Percentiles rank a stretch among this genome's conserved stretches.
Conservation (phyloP, 1,284 basidiomycete species). For the Bondarzewia mesenterica region DNA sequence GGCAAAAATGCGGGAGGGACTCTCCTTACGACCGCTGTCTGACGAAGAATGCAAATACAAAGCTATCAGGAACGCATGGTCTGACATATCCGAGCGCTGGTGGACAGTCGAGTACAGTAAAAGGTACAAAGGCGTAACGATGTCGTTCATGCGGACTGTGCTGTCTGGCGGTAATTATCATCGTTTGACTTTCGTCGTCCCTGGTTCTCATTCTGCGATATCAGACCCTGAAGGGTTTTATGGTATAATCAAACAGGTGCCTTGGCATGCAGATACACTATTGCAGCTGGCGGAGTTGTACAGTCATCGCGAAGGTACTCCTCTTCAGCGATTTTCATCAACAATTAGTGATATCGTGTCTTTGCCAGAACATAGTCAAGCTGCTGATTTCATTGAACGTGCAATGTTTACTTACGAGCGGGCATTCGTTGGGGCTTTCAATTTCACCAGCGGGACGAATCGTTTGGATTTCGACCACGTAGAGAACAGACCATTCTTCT, state of each 20-base stretch:
- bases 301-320: slow-evolving; percentile 73
- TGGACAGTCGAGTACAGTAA: slow-evolving; percentile 84
- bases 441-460: slow-evolving; percentile 69
- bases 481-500: slow-evolving; percentile 81
- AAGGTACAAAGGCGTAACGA: slow-evolving; percentile 73
- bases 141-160: slow-evolving; percentile 74
- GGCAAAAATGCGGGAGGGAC: slow-evolving; percentile 56
- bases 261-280: slow-evolving; percentile 88
- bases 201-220: neutral
- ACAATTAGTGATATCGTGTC: too few species aligned
- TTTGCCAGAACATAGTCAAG: slow-evolving; percentile 65
- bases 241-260: slow-evolving; percentile 46
- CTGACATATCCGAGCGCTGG: slow-evolving; percentile 57
- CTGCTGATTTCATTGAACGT: slow-evolving; percentile 80
- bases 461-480: slow-evolving; percentile 82
- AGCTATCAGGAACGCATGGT: slow-evolving; percentile 33
- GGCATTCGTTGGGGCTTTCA: slow-evolving; percentile 78
- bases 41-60: slow-evolving; percentile 46
- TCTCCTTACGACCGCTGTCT: slow-evolving; percentile 53
- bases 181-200: neutral
- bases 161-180: slow-evolving; percentile 60
- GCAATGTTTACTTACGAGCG: slow-evolving; percentile 87
- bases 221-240: slow-evolving; percentile 65
- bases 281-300: slow-evolving; percentile 82
- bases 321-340: neutral